phyloP scores from a whole-genome alignment of 2,329 filamentous ascomycete species.

The Fusarium pilosicola region DNA sequence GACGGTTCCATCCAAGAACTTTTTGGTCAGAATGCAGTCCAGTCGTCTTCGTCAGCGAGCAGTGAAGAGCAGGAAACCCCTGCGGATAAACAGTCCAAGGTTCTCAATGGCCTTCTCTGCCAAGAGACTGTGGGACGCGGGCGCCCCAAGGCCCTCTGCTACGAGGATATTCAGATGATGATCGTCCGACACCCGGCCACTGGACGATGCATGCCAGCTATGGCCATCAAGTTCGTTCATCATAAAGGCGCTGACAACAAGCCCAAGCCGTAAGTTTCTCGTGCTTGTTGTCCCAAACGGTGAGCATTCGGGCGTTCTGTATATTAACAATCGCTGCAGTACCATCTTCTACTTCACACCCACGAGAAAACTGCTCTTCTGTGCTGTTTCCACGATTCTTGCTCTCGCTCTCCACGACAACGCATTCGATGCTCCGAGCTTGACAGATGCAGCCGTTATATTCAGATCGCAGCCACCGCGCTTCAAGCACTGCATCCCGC shows the following conservation, averaged over 20 bases:
- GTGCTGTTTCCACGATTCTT: constrained; percentile 39
- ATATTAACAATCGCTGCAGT: neutral
- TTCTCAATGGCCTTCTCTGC: constrained; percentile 37
- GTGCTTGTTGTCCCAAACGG: no score
- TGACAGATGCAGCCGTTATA: neutral
- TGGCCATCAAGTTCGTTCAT: constrained; percentile 46
- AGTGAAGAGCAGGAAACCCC: neutral
- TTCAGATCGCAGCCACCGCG: neutral
- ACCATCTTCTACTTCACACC: constrained; percentile 43
- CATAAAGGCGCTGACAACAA: constrained; percentile 43
- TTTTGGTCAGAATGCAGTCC: constrained; percentile 36
- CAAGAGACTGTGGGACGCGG: constrained; percentile 34
- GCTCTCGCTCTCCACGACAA: constrained; percentile 40
- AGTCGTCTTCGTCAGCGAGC: neutral
- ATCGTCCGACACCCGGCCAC: constrained; percentile 42
- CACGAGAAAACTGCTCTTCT: constrained; percentile 44
- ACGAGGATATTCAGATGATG: constrained; percentile 47
- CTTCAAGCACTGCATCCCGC: no score
- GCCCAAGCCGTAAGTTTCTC: neutral
- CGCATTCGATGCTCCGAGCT: constrained; percentile 38
- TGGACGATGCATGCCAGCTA: constrained; percentile 32
- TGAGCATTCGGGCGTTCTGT: no score
- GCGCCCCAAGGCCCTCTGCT: constrained; percentile 45
- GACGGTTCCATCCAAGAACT: constrained; percentile 36
- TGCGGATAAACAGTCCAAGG: constrained; percentile 33